Evolutionary conservation across 1,284 basidiomycete species (phyloP).

Genomic region (Ustilago lituana): DNA sequence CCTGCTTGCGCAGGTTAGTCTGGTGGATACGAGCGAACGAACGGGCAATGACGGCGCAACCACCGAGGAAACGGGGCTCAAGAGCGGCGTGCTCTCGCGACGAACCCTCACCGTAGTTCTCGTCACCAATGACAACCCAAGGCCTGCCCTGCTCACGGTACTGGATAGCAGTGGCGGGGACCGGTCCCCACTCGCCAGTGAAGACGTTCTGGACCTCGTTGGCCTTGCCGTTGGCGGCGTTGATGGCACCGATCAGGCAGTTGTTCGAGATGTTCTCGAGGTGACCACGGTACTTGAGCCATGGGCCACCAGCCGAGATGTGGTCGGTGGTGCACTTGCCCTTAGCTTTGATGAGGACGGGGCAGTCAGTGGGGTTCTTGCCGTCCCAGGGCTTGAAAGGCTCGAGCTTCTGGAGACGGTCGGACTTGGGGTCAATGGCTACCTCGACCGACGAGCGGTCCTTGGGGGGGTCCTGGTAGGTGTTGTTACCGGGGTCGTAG

Average conservation of each 20-base stretch:
- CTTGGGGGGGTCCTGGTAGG: constrained; percentile 91
- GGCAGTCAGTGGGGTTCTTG: constrained; percentile 87
- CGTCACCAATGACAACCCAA: constrained; percentile 86
- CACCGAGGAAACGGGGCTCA: constrained; percentile 95
- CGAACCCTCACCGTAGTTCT: constrained; percentile 97
- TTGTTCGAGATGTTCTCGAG: constrained; percentile 99
- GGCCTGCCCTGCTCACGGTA: constrained; percentile 91
- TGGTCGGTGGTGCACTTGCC: constrained; percentile 90
- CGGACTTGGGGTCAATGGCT: constrained; percentile 85
- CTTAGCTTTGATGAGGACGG: constrained; percentile 95
- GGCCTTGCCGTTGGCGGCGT: constrained; percentile 91
- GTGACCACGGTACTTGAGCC: constrained; percentile 99
- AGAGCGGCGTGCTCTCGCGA: constrained; percentile 98
- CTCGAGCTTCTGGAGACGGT: constrained; percentile 92
- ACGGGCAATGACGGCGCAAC: constrained; percentile 91
- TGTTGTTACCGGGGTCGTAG: constrained; percentile 95
- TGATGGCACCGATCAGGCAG: constrained; percentile 94
- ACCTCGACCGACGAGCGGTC: constrained; percentile 87
- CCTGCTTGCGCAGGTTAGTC: constrained; percentile 83
- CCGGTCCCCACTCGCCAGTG: constrained; percentile 85
- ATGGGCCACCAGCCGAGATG: constrained; percentile 93
- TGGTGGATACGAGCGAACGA: constrained; percentile 99
- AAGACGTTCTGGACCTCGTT: constrained; percentile 92
- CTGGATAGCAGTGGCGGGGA: constrained; percentile 83
- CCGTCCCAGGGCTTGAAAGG: constrained; percentile 94